Evolutionary conservation across 225 moss, liverwort and hornwort species (phyloP).

Genomic region (Asterella californica): DNA sequence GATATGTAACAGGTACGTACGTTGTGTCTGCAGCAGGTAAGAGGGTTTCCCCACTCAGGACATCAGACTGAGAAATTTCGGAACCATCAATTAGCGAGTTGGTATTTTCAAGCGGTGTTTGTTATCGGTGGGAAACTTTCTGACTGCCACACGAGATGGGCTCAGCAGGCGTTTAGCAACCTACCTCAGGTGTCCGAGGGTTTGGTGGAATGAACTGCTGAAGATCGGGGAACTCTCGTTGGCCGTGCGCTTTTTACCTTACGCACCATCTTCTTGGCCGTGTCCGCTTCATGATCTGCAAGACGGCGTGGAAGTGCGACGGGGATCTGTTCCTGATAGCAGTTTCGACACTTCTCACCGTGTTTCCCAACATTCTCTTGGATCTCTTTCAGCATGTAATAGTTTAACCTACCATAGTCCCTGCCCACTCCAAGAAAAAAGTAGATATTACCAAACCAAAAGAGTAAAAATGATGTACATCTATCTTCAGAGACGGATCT

Average conservation of each 20-base stretch:
- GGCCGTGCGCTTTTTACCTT: conserved; percentile 43
- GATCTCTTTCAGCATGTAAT: conserved; percentile 59
- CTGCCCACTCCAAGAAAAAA: conserved; percentile 28
- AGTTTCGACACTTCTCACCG: conserved; percentile 28
- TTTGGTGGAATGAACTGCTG: background rate
- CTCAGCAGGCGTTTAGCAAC: background rate
- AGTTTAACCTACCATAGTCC: conserved; percentile 62
- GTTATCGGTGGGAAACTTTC: too few relatives aligned
- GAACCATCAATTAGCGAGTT: too few relatives aligned
- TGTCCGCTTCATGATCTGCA: conserved; percentile 47
- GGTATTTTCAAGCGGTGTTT: too few relatives aligned
- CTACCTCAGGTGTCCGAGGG: background rate
- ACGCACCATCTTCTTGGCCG: conserved; percentile 64
- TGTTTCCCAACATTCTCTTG: conserved; percentile 44
- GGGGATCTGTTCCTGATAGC: conserved; percentile 27
- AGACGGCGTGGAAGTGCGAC: conserved; percentile 23
- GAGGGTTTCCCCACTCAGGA: too few relatives aligned
- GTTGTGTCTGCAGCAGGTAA: too few relatives aligned
- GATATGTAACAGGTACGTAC: too few relatives aligned
- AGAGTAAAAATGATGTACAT: background rate
- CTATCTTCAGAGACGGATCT: background rate
- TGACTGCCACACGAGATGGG: background rate
- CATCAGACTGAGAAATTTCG: too few relatives aligned
- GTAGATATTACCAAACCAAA: background rate
- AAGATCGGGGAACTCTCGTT: conserved; percentile 3